Evolutionary conservation across 345 rosid species (phyloP).

Genomic region (Angophora floribunda): DNA sequence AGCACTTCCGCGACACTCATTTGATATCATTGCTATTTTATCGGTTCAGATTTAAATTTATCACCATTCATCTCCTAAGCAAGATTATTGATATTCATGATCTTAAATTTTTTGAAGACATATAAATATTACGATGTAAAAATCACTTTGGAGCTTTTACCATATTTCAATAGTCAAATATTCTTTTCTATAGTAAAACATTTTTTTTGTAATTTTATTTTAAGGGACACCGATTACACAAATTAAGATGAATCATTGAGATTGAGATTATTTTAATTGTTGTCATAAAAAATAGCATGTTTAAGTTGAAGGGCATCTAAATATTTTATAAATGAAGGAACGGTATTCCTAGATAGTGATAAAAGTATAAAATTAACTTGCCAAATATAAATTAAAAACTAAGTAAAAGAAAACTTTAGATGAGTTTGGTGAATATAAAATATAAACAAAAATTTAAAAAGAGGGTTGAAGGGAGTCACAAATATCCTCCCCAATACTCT

Average conservation of each 20-base stretch:
- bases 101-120: not conserved
- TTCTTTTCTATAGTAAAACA: not conserved
- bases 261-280: not conserved
- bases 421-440: not conserved
- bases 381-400: not conserved
- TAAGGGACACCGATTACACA: accelerated
- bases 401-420: not conserved
- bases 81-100: not conserved
- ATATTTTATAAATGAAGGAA: no score
- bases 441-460: no score
- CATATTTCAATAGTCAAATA: not conserved
- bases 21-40: not conserved
- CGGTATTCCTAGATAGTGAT: not conserved
- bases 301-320: not conserved
- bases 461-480: not conserved
- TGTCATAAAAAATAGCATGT: not conserved
- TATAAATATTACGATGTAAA: no score
- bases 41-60: not conserved
- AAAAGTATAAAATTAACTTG: not conserved
- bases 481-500: not conserved
- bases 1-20: not conserved
- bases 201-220: no score
- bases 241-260: not conserved
- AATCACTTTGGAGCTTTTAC: not conserved
- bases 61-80: not conserved